Evolutionary conservation across 257 asterid species (phyloP), one percentile per base, ranked within the genome.

Genomic region (Eustoma russellianum): DNA sequence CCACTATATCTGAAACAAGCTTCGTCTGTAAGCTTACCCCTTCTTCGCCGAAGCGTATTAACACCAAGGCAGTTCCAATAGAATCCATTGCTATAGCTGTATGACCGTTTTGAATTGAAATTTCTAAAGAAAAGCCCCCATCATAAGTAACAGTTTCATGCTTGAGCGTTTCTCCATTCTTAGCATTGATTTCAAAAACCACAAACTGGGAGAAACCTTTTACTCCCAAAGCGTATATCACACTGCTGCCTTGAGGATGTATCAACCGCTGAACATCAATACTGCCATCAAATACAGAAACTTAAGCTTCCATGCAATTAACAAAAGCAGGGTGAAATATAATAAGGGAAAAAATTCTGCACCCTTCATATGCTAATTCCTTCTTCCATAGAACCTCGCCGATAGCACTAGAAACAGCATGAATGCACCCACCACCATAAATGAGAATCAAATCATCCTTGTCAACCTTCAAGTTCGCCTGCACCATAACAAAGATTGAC

Each of bases 331-430:
- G n/a, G n/a, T 44, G 52, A 50, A 34, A 9, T 10, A 64, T n/a
- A n/a, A 62, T 61, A 50, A 9, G 34, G 13, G n/a, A n/a, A n/a
- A n/a, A n/a, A n/a, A n/a, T n/a, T 53, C 53, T 15, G 35, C 58
- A 92, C 99, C 95, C 85, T 55, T 83, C 87, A 43, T 79, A 63
- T 17, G 83, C 86, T 48, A 92, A 69, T 47, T 85, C 93, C 76
- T 71, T 85, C 70, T 70, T 88, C 99, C 99, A 92, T 68, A 88
- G 67, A 65, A 80, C 72, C 69, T 83, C 97, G 13, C 99, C 99
- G 41, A 82, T 95, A 62, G 83, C 58, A 77, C 91, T 81, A 19
- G 97, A 80, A 69, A 92, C 68, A 64, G 93, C 99, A 67, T 83
- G 85, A 72, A 92, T 74, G 73, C 59, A 73, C 50, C 99, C 99